Conservation (phyloP, 495 filamentous ascomycete species). For the Platismatia glauca region DNA sequence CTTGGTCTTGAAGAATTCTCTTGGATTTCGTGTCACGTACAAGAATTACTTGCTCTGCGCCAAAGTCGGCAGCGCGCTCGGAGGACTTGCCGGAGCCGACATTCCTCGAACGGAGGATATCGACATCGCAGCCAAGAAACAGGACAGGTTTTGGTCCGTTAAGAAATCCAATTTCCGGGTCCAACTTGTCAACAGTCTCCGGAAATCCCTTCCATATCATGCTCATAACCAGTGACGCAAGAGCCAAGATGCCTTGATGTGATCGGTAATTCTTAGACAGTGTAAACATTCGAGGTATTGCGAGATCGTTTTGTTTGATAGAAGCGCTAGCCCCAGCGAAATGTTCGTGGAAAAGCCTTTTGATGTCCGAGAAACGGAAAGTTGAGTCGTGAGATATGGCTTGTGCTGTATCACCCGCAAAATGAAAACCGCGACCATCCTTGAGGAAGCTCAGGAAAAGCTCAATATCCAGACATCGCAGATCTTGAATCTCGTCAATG, state of each 20-base stretch:
- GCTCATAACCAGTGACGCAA: constrained; percentile 35
- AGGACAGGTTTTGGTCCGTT: constrained; percentile 34
- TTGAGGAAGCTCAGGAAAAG: constrained; percentile 31
- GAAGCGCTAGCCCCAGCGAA: constrained; percentile 20
- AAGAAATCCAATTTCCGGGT: constrained; percentile 32
- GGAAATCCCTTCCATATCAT: constrained; percentile 33
- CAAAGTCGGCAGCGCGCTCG: constrained; percentile 31
- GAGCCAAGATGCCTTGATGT: constrained; percentile 36
- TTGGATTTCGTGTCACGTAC: constrained; percentile 33
- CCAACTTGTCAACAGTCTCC: constrained; percentile 33
- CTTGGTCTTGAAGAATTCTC: constrained; percentile 23
- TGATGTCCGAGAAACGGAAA: constrained; percentile 37
- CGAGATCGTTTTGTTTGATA: constrained; percentile 20
- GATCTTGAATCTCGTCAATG: constrained; percentile 40
- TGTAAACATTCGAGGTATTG: constrained; percentile 27
- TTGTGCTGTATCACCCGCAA: constrained; percentile 40
- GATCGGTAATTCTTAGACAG: constrained; percentile 37
- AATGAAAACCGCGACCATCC: constrained; percentile 32
- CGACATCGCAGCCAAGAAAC: constrained; percentile 25
- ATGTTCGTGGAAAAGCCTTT: constrained; percentile 32
- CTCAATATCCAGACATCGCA: constrained; percentile 32
- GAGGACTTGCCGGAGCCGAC: constrained; percentile 26
- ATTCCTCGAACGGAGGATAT: constrained; percentile 24
- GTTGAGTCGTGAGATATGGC: constrained; percentile 38
- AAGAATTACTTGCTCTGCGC: constrained; percentile 38